Base-by-base conservation (phyloP, 257 asterid genomes). In the Gardenia jasminoides region DNA sequence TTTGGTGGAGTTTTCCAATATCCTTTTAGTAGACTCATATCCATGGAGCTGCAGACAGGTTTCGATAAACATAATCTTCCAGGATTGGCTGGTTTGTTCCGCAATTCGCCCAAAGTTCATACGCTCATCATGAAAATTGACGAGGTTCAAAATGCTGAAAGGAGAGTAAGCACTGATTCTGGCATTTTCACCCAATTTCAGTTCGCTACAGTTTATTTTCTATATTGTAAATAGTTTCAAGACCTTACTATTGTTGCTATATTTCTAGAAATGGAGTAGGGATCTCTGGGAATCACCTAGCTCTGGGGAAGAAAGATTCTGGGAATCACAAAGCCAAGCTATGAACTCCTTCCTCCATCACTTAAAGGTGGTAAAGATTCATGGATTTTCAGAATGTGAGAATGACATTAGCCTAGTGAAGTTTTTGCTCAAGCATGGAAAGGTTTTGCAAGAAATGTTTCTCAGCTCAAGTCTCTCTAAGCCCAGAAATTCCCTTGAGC, bases 381-480 rank as follows among this genome's bases (percentile, higher is more conserved):
- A 85, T 56, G 97, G 97, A n/a, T 91, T 92, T 56, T 80, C 88
- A 3, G 97, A 87, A 67, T 84, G 89, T 33, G 89, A 86, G 41
- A 88, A 85, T 79, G 92, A 90, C 26, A 84, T 94, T 56, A 88
- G 91, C 56, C 83, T 94, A 0, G 91, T 90, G 41, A 89, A 87
- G 79, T 94, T 91, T 67, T 80, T 94, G 83, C 88, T 94, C 17
- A 92, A 91, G 84, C 91, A 94, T 82, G 97, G 91, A 2, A 89
- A 90, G 47, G 91, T 74, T 52, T 68, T 94, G 86, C 85, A 83
- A 70, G 80, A 92, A 77, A 80, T 92, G 84, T 85, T 87, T 69
- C 83, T 91, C 15, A 75, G 81, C 81, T 76, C 79, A 48, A 82
- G 84, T 39, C 65, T 87, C 17, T 88, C 91, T 59, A 89, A 80